Conservation (phyloP, 768 basidiomycete genomes). For the Lactarius akahatsu region DNA sequence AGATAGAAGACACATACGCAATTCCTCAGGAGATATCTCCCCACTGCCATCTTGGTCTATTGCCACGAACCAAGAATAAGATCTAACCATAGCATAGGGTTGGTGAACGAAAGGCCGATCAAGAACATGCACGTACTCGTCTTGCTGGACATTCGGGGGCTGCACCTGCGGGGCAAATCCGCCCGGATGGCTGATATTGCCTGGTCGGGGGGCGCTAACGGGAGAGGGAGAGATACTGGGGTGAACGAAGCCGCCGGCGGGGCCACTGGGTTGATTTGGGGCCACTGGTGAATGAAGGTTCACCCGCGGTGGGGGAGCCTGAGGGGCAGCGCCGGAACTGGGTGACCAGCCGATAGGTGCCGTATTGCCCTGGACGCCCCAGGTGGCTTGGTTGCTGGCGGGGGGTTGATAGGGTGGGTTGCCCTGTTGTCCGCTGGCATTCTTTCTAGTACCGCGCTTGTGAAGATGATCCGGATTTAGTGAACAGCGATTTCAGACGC, state of each 20-base stretch:
- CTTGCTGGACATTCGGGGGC: background rate
- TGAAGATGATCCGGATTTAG: background rate
- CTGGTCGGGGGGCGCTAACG: background rate
- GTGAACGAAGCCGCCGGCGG: background rate
- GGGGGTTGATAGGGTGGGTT: background rate
- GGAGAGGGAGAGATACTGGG: background rate
- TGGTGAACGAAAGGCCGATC: background rate
- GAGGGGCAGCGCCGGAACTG: background rate
- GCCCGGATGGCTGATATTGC: background rate
- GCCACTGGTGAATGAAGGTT: background rate
- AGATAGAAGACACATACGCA: constrained; percentile 4
- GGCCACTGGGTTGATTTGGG: background rate
- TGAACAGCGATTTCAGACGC: background rate
- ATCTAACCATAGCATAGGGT: background rate
- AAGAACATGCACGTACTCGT: constrained; percentile 4
- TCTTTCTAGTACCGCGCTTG: background rate
- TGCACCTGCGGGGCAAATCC: background rate
- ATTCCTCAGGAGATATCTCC: constrained; percentile 9
- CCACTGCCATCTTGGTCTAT: constrained; percentile 18
- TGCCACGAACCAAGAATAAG: constrained; percentile 9
- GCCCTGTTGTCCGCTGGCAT: background rate
- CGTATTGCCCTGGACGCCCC: background rate
- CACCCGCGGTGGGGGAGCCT: background rate
- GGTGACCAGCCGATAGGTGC: background rate
- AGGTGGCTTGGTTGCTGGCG: background rate